Evolutionary conservation across 495 filamentous ascomycete genomes (phyloP).

Genomic region (Articulospora tetracladia): DNA sequence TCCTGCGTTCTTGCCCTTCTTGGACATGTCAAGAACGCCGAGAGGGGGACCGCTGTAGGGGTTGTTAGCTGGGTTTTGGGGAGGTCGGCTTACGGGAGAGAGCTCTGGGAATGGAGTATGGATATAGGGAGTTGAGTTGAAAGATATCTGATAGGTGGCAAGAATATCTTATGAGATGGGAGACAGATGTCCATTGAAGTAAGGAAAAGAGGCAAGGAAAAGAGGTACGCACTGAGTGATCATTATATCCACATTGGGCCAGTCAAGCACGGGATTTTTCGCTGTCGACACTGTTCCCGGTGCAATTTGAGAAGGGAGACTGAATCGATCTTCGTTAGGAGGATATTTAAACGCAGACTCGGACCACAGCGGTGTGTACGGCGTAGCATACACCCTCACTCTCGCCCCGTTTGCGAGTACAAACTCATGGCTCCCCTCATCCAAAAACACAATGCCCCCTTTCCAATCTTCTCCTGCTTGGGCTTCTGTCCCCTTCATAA

Average conservation of each 20-base stretch:
- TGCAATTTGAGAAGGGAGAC: slow-evolving; percentile 33
- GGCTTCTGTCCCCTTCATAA: slow-evolving; percentile 16
- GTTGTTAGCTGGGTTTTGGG: no score
- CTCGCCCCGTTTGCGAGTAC: slow-evolving; percentile 48
- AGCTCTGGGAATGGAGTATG: no score
- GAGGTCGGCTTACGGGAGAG: no score
- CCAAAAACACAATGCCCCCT: slow-evolving; percentile 57
- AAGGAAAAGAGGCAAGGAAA: no score
- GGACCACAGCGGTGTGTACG: slow-evolving; percentile 58
- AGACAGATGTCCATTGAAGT: no score
- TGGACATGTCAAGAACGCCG: slow-evolving; percentile 48
- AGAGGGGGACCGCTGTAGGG: slow-evolving; percentile 70
- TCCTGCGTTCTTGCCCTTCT: slow-evolving; percentile 39
- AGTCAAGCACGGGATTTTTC: background rate
- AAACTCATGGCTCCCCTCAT: slow-evolving; percentile 58
- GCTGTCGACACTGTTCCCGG: background rate
- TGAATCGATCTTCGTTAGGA: slow-evolving; percentile 41
- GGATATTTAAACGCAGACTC: slow-evolving; percentile 61
- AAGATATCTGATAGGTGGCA: no score
- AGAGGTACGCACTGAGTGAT: no score
- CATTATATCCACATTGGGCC: background rate
- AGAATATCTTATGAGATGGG: no score
- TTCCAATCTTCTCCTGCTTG: slow-evolving; percentile 31
- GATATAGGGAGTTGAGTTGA: no score
- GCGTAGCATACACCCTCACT: slow-evolving; percentile 65